A percentile compares a stretch with the other conserved stretches of the same genome.
Evolutionary conservation across 225 moss, liverwort and hornwort genomes (phyloP).

Genomic region (Climacium dendroides): DNA sequence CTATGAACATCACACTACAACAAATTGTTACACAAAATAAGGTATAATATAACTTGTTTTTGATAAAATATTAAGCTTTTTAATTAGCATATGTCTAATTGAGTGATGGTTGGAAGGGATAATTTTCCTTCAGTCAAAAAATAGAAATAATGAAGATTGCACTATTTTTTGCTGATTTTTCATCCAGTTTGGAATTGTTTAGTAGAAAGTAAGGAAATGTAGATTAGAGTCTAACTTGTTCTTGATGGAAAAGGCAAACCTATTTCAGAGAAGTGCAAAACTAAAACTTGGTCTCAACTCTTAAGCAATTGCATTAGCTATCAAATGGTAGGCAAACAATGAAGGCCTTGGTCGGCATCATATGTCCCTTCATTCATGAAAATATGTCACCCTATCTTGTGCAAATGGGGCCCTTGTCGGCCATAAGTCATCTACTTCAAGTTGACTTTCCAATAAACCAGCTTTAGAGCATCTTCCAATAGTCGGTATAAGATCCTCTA

Average conservation of each 20-base stretch:
- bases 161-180: background rate
- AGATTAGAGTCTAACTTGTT: background rate
- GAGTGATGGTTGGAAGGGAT: rapidly evolving
- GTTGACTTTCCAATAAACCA: no score
- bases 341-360: rapidly evolving
- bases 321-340: background rate
- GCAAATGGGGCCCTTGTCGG: background rate
- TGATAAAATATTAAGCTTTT: no score
- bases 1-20: no score
- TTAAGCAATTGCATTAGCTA: background rate
- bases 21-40: no score
- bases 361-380: background rate
- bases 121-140: background rate
- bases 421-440: rapidly evolving
- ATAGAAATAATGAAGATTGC: background rate
- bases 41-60: no score
- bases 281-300: no score
- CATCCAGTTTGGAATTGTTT: background rate
- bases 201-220: background rate
- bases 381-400: background rate
- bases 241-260: rapidly evolving
- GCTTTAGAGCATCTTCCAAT: no score
- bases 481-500: no score
- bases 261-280: rapidly evolving
- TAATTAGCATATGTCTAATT: background rate